Conservation (phyloP, 78 protist genomes). For the Acrasis kona region DNA sequence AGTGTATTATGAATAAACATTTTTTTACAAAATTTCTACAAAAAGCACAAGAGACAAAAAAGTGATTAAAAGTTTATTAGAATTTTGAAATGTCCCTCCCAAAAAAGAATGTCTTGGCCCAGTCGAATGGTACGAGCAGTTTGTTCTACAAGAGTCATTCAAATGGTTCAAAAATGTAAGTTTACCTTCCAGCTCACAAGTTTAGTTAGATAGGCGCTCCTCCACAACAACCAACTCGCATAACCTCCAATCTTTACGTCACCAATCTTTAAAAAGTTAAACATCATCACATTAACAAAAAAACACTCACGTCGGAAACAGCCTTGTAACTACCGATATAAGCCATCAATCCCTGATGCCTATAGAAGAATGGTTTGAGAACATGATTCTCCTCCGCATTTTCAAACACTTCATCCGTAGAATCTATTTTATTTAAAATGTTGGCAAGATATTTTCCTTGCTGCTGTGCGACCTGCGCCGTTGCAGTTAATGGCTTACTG, state of each 20-base stretch:
- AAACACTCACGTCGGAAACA: background rate
- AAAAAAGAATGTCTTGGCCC: conserved; percentile 39
- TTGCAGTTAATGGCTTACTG: conserved; percentile 32
- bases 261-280: too few species aligned
- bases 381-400: too few species aligned
- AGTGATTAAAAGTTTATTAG: too few species aligned
- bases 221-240: conserved; percentile 51
- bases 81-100: conserved; percentile 39
- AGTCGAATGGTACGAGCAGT: conserved; percentile 48
- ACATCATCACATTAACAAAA: too few species aligned
- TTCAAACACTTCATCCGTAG: background rate
- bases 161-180: too few species aligned
- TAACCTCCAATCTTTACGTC: conserved; percentile 29
- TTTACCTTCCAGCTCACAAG: conserved; percentile 35
- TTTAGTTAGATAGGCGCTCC: conserved; percentile 62
- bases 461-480: conserved; percentile 59
- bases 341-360: conserved; percentile 51
- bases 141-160: conserved; percentile 26
- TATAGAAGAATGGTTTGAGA: conserved; percentile 25
- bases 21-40: too few species aligned
- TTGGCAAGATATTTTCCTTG: conserved; percentile 45
- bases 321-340: conserved; percentile 44
- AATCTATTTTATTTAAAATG: background rate
- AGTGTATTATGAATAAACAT: too few species aligned
- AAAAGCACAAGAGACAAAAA: too few species aligned